phyloP scores from a whole-genome alignment of 1,284 basidiomycete genomes.

The Ceratorhiza oryzae-sativae region DNA sequence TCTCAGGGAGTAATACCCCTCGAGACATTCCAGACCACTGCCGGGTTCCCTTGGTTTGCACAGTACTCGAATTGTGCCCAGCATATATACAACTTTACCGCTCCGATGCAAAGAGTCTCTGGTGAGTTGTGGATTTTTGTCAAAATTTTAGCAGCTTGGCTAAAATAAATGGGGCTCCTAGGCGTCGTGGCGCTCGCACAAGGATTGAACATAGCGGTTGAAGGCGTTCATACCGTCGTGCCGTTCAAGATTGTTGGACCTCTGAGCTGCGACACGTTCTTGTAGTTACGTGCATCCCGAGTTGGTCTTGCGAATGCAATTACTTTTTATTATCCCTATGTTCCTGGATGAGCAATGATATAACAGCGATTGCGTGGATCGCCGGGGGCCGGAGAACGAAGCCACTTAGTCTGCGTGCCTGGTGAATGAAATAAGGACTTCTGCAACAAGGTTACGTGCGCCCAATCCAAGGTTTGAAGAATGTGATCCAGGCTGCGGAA shows the following conservation, averaged over 20 bases:
- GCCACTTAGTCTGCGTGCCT: too few species aligned
- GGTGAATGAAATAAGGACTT: too few species aligned
- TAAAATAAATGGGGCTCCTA: not conserved
- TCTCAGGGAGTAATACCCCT: not conserved
- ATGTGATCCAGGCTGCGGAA: too few species aligned
- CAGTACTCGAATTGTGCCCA: not conserved
- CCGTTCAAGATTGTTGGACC: constrained; percentile 20
- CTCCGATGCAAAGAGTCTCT: not conserved
- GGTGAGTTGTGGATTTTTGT: not conserved
- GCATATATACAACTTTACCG: not conserved
- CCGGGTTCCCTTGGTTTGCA: not conserved
- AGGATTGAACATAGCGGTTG: not conserved
- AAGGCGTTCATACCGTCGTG: constrained; percentile 6
- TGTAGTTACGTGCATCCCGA: not conserved
- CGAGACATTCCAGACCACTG: not conserved
- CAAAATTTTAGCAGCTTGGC: not conserved
- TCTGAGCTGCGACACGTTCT: not conserved
- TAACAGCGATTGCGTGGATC: too few species aligned
- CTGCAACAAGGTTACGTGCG: too few species aligned
- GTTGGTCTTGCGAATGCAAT: not conserved
- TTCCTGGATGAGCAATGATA: too few species aligned
- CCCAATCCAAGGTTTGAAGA: too few species aligned
- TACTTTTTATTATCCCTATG: too few species aligned
- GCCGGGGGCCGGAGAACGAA: too few species aligned
- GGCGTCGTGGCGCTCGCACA: not conserved